Percentiles rank a stretch among this genome's conserved stretches.
These are phyloP conservation scores for Phytopythium delawarense DNA, from an alignment of 352 stramenopile species.

Conservation along the genomic window DNA sequence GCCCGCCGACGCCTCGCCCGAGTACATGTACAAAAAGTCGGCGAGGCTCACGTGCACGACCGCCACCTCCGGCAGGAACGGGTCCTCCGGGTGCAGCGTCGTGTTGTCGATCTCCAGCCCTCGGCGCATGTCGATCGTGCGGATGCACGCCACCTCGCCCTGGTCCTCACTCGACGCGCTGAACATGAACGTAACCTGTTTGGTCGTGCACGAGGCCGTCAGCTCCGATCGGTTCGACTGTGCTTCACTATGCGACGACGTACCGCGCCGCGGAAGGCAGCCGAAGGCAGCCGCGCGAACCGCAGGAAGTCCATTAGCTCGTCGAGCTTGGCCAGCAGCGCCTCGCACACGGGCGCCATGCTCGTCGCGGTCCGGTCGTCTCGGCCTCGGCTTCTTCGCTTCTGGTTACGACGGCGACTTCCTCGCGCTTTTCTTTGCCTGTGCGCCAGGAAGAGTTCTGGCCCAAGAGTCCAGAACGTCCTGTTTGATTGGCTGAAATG, in stretches of 20 bases:
- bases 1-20: constrained; percentile 60
- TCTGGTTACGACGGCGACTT: background rate
- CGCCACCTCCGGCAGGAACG: constrained; percentile 57
- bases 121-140: constrained; percentile 71
- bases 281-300: constrained; percentile 43
- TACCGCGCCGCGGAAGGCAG: constrained; percentile 60
- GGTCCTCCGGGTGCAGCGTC: constrained; percentile 39
- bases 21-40: constrained; percentile 88
- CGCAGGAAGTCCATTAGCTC: constrained; percentile 84
- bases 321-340: constrained; percentile 71
- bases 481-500: background rate
- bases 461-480: no score
- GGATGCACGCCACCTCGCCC: constrained; percentile 56
- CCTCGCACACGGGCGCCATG: constrained; percentile 52
- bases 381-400: background rate
- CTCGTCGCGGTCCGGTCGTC: background rate
- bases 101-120: constrained; percentile 60
- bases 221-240: no score
- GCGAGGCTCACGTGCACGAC: constrained; percentile 70
- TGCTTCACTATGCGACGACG: constrained; percentile 5
- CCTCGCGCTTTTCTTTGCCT: background rate
- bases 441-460: no score
- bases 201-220: no score
- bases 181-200: constrained; percentile 82
- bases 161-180: constrained; percentile 35